phyloP scores from a whole-genome alignment of 228 moss, liverwort and hornwort genomes.

The Sphagnum fallax region DNA sequence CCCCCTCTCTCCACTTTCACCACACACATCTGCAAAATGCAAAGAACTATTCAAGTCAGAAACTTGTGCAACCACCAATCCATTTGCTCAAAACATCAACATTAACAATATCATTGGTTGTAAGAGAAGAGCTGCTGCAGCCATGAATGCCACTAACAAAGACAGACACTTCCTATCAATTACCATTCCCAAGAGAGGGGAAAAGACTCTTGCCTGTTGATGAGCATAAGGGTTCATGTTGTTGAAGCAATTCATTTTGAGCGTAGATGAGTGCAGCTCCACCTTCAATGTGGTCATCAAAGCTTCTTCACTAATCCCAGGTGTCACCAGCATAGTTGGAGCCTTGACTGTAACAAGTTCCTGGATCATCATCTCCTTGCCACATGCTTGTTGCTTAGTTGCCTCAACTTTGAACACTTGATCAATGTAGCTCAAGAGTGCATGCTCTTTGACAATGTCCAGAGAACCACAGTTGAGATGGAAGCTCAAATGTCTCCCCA shows the following conservation, averaged over 20 bases:
- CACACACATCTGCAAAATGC: too few species aligned
- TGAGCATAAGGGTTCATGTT: slow-evolving; percentile 15
- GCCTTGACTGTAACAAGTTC: slow-evolving; percentile 24
- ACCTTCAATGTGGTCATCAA: slow-evolving; percentile 33
- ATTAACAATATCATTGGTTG: neutral
- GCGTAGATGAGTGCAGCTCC: slow-evolving; percentile 71
- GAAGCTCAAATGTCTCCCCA: slow-evolving; percentile 70
- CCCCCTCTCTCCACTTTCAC: too few species aligned
- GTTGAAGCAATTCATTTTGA: slow-evolving; percentile 78
- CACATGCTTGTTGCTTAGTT: slow-evolving; percentile 12
- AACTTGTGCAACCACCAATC: too few species aligned
- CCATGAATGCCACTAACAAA: too few species aligned
- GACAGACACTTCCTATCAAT: too few species aligned
- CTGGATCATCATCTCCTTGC: slow-evolving; percentile 7
- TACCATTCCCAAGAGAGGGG: too few species aligned
- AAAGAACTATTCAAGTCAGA: too few species aligned
- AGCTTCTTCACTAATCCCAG: slow-evolving; percentile 17
- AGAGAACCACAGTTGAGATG: slow-evolving; percentile 76
- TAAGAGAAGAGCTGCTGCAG: neutral
- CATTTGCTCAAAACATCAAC: neutral
- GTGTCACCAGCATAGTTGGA: slow-evolving; percentile 11
- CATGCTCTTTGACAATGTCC: slow-evolving; percentile 77
- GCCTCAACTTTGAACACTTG: slow-evolving; percentile 73
- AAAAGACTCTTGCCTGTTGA: neutral
- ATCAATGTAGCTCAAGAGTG: slow-evolving; percentile 89